phyloP scores from a whole-genome alignment of 225 moss, liverwort and hornwort genomes.

The Physcomitrellopsis africana region DNA sequence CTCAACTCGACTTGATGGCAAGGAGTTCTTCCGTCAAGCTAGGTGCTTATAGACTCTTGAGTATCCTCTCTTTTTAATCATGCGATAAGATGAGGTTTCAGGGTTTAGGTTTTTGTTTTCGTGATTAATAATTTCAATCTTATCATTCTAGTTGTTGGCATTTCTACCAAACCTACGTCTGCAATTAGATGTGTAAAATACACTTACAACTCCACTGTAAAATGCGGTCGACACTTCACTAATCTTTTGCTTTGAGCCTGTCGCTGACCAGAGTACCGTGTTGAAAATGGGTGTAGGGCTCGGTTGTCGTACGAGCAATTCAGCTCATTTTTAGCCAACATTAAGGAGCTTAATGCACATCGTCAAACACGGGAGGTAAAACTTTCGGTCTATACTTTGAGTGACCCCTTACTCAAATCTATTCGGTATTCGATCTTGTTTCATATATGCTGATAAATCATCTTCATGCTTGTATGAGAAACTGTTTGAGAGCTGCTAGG shows the following conservation, averaged over 20 bases:
- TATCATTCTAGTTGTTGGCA: too few species aligned
- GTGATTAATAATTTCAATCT: too few species aligned
- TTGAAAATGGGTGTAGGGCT: constrained; percentile 33
- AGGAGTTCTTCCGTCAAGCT: constrained; percentile 83
- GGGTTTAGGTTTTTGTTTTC: too few species aligned
- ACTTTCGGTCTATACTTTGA: background rate
- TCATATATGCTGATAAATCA: background rate
- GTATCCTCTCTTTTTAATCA: background rate
- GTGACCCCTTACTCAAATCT: background rate
- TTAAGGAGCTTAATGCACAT: constrained; percentile 53
- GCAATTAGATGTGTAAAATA: too few species aligned
- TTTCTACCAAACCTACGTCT: too few species aligned
- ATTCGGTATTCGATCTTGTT: background rate
- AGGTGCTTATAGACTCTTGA: constrained; percentile 38
- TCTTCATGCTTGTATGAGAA: too few species aligned
- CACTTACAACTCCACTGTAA: too few species aligned
- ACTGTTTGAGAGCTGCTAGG: too few species aligned
- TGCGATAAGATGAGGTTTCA: background rate
- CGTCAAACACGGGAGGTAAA: constrained; percentile 50
- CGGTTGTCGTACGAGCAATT: constrained; percentile 52
- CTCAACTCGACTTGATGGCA: constrained; percentile 67
- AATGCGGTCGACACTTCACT: background rate
- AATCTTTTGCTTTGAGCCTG: background rate
- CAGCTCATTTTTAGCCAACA: constrained; percentile 42
- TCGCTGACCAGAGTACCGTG: background rate